Evolutionary conservation across 148 eudicot species (phyloP), one percentile per base, ranked within the genome.

Genomic region (Camellia lanceoleosa): DNA sequence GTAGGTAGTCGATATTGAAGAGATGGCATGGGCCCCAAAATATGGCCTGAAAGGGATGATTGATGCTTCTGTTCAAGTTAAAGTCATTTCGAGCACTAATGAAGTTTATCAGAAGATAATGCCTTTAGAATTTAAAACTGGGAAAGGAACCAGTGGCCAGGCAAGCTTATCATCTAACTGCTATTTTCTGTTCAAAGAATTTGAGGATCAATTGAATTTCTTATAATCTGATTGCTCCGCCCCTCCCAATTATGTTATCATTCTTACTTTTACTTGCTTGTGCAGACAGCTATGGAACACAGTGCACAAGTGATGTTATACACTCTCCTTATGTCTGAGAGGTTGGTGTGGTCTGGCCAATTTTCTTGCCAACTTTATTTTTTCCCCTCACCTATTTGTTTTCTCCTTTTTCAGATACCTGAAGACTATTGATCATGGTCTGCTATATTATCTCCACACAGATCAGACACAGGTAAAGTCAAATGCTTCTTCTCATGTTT

Each of bases 21-120:
- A 96, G 86, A 94, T 97, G 98, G 98, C 92, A 62, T 97, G 99
- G 99, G 98, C 98, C 67, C 99, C 98, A 66, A 97, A 91, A 80
- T 97, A 92, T 84, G 99, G 99, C 44, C 81, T 97, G 86, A 97
- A 97, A 87, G 99, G 99, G 82, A 87, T 97, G 88, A 90, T 97
- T 83, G 99, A 97, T 87, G 99, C 99, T 73, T 94, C 99, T 74
- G 42, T 97, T 78, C 85, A 83, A 71, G 97, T 97, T 73, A 79
- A 82, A 70, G 72, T 79, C 70, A 85, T 69, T 82, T 86, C 88
- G 12, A 84, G 83, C 75, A 61, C 79, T 38, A 18, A 61, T 55
- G 84, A 86, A 73, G 77, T 78, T 67, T 76, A 62, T 64, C 97
- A 92, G 85, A 89, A 74, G 86, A 88, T 94, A 77, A 89, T 97